These are phyloP conservation scores for Fusarium dlaminii DNA, from an alignment of 2,329 filamentous ascomycete species.

Conservation along the genomic window DNA sequence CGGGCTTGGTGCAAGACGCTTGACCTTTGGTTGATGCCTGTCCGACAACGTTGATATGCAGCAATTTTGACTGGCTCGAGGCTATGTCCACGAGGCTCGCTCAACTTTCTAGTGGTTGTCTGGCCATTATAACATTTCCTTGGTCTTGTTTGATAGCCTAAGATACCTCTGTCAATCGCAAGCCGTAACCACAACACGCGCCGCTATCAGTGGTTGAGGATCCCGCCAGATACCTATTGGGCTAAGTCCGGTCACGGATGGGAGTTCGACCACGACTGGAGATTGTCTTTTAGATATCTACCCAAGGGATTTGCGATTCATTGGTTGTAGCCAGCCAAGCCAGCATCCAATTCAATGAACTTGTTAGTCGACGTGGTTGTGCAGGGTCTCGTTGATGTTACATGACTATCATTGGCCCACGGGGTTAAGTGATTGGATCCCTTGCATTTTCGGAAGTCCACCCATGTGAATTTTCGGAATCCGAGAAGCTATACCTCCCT, in stretches of 20 bases:
- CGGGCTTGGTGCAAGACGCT: background rate
- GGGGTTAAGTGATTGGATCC: constrained; percentile 32
- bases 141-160: constrained; percentile 5
- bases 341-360: background rate
- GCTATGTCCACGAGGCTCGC: constrained; percentile 2
- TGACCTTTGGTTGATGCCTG: background rate
- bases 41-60: constrained; percentile 20
- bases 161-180: constrained; percentile 35
- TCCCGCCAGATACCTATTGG: background rate
- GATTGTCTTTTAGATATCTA: background rate
- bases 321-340: constrained; percentile 6
- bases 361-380: background rate
- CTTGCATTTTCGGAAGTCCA: constrained; percentile 15
- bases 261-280: background rate
- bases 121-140: background rate
- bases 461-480: constrained; percentile 7
- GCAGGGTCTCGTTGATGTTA: background rate
- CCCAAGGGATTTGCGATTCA: constrained; percentile 9
- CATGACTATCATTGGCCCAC: constrained; percentile 24
- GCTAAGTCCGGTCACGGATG: background rate
- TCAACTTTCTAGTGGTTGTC: background rate
- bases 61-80: constrained; percentile 18
- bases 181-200: constrained; percentile 27
- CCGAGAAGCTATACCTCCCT: background rate
- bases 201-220: constrained; percentile 25